Base-by-base conservation (phyloP, 129 eudicot genomes). In the Heracleum sosnowskyi region DNA sequence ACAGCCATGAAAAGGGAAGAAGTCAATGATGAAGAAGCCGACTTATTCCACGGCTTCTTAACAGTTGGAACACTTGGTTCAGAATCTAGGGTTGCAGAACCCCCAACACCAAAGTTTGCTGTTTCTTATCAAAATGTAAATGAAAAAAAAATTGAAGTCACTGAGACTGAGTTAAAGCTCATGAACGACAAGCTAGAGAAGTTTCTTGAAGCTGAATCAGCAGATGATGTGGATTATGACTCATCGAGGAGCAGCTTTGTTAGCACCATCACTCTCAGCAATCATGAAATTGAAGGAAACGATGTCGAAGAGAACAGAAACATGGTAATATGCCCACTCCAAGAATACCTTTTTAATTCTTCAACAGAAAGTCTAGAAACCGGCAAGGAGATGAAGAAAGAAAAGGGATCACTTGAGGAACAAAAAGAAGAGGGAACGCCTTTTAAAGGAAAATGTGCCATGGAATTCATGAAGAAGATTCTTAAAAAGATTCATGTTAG, bases 41-140 rank as follows among this genome's bases (percentile, higher is more conserved):
- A 84, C 73, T 64, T 78, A 31, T 85, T 82, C 78, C 91, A 86
- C 8, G 90, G 90, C 51, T 84, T 92, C 77, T 93, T 92, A 39
- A 85, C 92, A 78, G 89, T 93, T 78, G 98, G 94, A 79, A 93
- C 98, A 77, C 87, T 93, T 34, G 96, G 93, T 78, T 69, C 79
- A 74, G 88, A 83, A 51, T 78, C 89, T 71, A 74, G 51, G 35
- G 44, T 73, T 51, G 69, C 84, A 74, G 90, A 88, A 53, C 86
- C 92, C 62, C 77, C 88, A 78, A 84, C 93, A 73, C 96, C 91
- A 76, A 82, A 84, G 77, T 74, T 84, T 33, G 75, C 82, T 18
- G 62, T 62, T 29, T 77, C 87, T 47, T 68, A 53, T 22, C 82
- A 82, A 69, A 57, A 60, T 35, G 46, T 31, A 81, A 69, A 79